A percentile compares a stretch with the other conserved stretches of the same genome.
These are phyloP conservation scores for Linnemannia exigua DNA, from an alignment of 192 early-diverging fungal genomes.

Conservation along the genomic window DNA sequence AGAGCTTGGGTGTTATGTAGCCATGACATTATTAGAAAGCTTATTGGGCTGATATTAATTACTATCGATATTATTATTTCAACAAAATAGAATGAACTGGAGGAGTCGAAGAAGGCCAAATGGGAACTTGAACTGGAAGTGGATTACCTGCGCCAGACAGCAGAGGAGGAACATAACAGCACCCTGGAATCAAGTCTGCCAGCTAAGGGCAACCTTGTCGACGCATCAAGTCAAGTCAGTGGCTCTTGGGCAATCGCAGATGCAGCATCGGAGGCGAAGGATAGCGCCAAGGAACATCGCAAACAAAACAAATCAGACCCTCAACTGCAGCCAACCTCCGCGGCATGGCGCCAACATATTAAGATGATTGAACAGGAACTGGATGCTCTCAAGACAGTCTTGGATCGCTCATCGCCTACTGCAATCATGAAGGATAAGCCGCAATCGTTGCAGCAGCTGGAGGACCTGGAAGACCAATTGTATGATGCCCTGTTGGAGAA, in stretches of 20 bases:
- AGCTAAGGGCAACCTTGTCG: not conserved
- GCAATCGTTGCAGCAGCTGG: not conserved
- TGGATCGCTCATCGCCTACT: not conserved
- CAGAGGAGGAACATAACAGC: not conserved
- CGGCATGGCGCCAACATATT: slow-evolving; percentile 28
- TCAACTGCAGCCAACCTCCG: not conserved
- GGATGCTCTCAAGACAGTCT: slow-evolving; percentile 15
- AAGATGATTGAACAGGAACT: slow-evolving; percentile 39
- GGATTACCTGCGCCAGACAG: not conserved
- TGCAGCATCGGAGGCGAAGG: not conserved
- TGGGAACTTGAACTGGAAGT: not conserved
- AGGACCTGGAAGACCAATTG: slow-evolving; percentile 20
- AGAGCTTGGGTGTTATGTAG: not conserved
- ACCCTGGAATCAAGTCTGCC: not conserved
- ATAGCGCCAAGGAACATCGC: too few species aligned
- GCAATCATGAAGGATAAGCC: not conserved
- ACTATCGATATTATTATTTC: not conserved
- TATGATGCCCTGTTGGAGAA: slow-evolving; percentile 27
- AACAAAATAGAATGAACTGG: not conserved
- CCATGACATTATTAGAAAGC: not conserved
- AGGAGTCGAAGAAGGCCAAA: not conserved
- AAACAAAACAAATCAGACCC: too few species aligned
- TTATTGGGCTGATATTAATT: not conserved
- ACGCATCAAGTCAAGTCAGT: slow-evolving; percentile 28
- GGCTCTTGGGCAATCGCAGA: slow-evolving; percentile 31